phyloP scores from a whole-genome alignment of 257 asterid genomes.

The Verbena officinalis region DNA sequence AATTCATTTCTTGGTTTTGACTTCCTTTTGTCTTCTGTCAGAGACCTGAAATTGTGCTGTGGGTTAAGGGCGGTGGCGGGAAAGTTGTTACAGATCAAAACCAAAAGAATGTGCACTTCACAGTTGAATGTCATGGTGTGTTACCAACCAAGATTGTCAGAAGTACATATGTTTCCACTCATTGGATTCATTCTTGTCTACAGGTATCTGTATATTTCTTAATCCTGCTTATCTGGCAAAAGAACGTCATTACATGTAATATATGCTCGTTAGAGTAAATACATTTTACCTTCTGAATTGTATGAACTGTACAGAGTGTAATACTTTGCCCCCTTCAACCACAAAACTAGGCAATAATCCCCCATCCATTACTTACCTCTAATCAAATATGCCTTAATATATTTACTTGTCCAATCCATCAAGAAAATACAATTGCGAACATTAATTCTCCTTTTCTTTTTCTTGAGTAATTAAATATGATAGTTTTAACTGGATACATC shows the following conservation, averaged over 20 bases:
- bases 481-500: too few species aligned
- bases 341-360: too few species aligned
- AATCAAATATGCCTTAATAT: too few species aligned
- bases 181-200: slow-evolving; percentile 86
- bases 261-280: too few species aligned
- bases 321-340: too few species aligned
- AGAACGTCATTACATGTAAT: background rate
- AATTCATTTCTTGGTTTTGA: slow-evolving; percentile 20
- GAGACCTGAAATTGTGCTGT: slow-evolving; percentile 79
- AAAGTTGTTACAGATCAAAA: slow-evolving; percentile 60
- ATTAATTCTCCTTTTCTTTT: too few species aligned
- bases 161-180: slow-evolving; percentile 70
- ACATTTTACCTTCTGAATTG: background rate
- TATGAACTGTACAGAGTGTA: background rate
- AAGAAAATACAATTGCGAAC: too few species aligned
- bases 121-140: slow-evolving; percentile 81
- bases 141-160: slow-evolving; percentile 32
- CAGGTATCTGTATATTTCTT: slow-evolving; percentile 53
- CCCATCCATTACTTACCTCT: too few species aligned
- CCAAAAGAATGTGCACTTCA: slow-evolving; percentile 58
- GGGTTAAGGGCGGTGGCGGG: slow-evolving; percentile 93
- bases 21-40: slow-evolving; percentile 37
- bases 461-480: too few species aligned
- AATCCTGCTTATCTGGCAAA: slow-evolving; percentile 17
- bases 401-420: too few species aligned